A percentile compares a stretch with the other conserved stretches of the same genome.
phyloP scores from a whole-genome alignment of 805 yeast species.

The Groenewaldozyma tartarivorans region DNA sequence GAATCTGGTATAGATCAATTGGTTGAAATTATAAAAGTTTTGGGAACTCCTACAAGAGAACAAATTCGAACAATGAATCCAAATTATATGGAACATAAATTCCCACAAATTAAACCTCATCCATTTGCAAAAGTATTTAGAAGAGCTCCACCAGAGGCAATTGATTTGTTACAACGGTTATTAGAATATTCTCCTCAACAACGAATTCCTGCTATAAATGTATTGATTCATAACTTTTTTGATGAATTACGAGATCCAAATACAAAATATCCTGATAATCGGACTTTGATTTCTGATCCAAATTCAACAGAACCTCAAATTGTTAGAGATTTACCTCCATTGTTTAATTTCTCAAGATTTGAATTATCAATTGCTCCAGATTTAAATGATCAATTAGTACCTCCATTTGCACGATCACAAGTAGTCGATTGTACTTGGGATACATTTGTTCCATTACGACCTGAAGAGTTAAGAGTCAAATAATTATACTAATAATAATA shows the following conservation, averaged over 20 bases:
- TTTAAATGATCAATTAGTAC: conserved; percentile 30
- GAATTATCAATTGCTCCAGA: conserved; percentile 41
- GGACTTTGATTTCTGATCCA: conserved; percentile 51
- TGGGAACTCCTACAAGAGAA: conserved; percentile 91
- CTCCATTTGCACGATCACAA: conserved; percentile 34
- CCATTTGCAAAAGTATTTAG: conserved; percentile 58
- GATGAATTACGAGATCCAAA: conserved; percentile 63
- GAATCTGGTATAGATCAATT: conserved; percentile 96
- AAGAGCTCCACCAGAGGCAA: conserved; percentile 74
- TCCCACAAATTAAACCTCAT: conserved; percentile 52
- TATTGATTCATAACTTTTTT: conserved; percentile 82
- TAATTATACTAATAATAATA: neutral
- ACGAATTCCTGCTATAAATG: conserved; percentile 71
- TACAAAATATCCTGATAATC: conserved; percentile 33
- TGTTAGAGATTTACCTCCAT: conserved; percentile 65
- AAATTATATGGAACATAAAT: conserved; percentile 92
- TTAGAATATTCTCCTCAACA: conserved; percentile 84
- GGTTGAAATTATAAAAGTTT: conserved; percentile 89
- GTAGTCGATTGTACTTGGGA: conserved; percentile 28
- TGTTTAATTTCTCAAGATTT: conserved; percentile 65
- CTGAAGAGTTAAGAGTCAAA: conserved; percentile 19
- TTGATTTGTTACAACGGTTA: conserved; percentile 71
- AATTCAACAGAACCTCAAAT: neutral
- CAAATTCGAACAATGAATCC: conserved; percentile 94
- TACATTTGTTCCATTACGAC: conserved; percentile 49